phyloP scores from a whole-genome alignment of 176 grass and related monocot species.

The Panicum miliaceum region DNA sequence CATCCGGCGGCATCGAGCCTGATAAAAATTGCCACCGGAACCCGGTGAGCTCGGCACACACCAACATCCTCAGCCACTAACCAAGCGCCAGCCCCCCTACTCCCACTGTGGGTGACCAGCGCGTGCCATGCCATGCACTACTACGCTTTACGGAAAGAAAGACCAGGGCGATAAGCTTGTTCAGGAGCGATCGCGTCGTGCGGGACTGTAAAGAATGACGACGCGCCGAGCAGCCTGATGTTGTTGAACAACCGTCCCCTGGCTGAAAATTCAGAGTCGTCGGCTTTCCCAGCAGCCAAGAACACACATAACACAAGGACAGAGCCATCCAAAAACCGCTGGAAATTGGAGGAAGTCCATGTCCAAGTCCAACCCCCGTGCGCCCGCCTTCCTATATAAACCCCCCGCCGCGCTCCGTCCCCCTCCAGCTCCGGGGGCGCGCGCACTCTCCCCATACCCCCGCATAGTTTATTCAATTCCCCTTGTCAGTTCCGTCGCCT shows the following conservation, averaged over 20 bases:
- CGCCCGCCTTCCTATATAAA: constrained; percentile 4
- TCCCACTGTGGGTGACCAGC: background rate
- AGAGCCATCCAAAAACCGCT: background rate
- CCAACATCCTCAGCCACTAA: constrained; percentile 39
- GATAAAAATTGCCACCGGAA: constrained; percentile 36
- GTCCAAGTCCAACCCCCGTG: background rate
- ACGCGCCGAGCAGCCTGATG: background rate
- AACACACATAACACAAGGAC: background rate
- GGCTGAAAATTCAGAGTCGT: constrained; percentile 19
- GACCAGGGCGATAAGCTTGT: background rate
- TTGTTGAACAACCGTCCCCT: constrained; percentile 2
- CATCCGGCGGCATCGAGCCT: background rate
- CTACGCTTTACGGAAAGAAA: constrained; percentile 19
- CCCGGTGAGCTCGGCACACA: background rate
- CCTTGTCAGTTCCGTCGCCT: constrained; percentile 38
- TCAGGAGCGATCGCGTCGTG: background rate
- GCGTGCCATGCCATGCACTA: too few species aligned
- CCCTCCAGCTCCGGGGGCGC: constrained; percentile 2
- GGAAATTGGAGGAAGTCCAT: background rate
- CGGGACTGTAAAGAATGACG: background rate
- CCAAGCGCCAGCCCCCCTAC: background rate
- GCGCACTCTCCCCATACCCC: constrained; percentile 16
- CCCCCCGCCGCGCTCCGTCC: background rate
- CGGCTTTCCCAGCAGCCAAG: background rate
- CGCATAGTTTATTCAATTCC: constrained; percentile 1